phyloP scores from a whole-genome alignment of 208 protist species.

The Acanthamoeba lenticulata region DNA sequence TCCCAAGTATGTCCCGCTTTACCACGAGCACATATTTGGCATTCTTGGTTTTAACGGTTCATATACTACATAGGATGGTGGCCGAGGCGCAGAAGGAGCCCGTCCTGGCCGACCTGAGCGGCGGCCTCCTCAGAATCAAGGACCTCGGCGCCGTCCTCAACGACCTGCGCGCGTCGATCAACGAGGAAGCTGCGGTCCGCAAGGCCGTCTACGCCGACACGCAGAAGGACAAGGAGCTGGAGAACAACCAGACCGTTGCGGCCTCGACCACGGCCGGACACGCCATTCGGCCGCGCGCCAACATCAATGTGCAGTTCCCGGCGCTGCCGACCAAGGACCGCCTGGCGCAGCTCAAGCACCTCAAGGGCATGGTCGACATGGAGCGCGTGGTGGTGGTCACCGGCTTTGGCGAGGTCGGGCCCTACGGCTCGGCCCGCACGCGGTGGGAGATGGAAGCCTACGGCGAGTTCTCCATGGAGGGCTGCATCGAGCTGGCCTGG shows the following conservation, averaged over 20 bases:
- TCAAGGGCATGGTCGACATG: constrained; percentile 86
- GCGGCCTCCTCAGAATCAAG: constrained; percentile 76
- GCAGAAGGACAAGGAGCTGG: constrained; percentile 54
- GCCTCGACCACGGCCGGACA: background rate
- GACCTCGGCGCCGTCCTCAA: constrained; percentile 74
- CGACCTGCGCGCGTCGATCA: constrained; percentile 66
- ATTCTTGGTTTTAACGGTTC: too few relatives aligned
- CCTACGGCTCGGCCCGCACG: constrained; percentile 84
- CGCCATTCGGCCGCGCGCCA: constrained; percentile 63
- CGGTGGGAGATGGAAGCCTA: constrained; percentile 87
- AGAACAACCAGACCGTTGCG: background rate
- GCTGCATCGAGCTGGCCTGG: constrained; percentile 88
- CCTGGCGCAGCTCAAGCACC: constrained; percentile 68
- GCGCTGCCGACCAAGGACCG: constrained; percentile 65
- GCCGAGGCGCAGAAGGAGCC: constrained; percentile 78
- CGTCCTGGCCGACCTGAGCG: constrained; percentile 86
- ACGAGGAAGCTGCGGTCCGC: constrained; percentile 68
- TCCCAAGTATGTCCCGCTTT: constrained; percentile 69
- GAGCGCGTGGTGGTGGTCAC: constrained; percentile 84
- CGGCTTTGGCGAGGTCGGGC: constrained; percentile 88
- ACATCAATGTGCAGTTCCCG: constrained; percentile 79
- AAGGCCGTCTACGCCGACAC: constrained; percentile 63
- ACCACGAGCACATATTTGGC: too few relatives aligned
- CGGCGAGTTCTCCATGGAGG: constrained; percentile 88
- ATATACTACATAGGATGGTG: too few relatives aligned